Evolutionary conservation across 306 rosid species (phyloP).

Genomic region (Trifolium subterraneum): DNA sequence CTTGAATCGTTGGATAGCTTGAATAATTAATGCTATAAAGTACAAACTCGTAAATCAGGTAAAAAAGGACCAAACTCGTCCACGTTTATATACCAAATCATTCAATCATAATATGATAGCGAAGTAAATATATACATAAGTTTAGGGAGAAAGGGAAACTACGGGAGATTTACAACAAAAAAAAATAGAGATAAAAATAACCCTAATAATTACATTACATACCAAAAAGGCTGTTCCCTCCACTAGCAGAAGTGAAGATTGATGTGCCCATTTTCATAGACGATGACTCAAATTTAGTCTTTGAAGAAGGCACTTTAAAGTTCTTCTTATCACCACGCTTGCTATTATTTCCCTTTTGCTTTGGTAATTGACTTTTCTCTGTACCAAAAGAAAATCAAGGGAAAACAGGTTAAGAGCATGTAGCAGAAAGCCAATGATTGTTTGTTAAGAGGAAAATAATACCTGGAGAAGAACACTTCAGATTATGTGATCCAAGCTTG

Average conservation of each 20-base stretch:
- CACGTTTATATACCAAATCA: neutral
- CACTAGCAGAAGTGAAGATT: slow-evolving; percentile 63
- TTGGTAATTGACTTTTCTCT: slow-evolving; percentile 71
- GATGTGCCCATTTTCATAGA: slow-evolving; percentile 68
- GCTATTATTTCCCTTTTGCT: slow-evolving; percentile 69
- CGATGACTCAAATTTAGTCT: slow-evolving; percentile 76
- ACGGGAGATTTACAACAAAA: slow-evolving; percentile 17
- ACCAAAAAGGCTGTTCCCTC: slow-evolving; percentile 83
- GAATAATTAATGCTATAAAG: slow-evolving; percentile 14
- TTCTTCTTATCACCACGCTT: slow-evolving; percentile 85
- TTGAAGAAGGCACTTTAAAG: slow-evolving; percentile 65
- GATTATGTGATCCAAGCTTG: slow-evolving; percentile 57
- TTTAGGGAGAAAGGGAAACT: slow-evolving; percentile 8
- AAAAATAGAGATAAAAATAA: neutral
- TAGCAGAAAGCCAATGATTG: slow-evolving; percentile 1
- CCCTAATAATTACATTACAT: slow-evolving; percentile 42
- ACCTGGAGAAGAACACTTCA: slow-evolving; percentile 70
- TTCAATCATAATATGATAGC: slow-evolving; percentile 20
- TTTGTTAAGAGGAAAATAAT: slow-evolving; percentile 16
- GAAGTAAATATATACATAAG: neutral
- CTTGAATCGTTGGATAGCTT: neutral
- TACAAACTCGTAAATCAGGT: slow-evolving; percentile 29
- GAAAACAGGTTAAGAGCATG: slow-evolving; percentile 27
- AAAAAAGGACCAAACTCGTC: slow-evolving; percentile 32
- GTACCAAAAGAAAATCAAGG: slow-evolving; percentile 36